Evolutionary conservation across 108 stramenopile species (phyloP), one percentile per base, ranked within the genome.

Genomic region (Cyclotella sp.): DNA sequence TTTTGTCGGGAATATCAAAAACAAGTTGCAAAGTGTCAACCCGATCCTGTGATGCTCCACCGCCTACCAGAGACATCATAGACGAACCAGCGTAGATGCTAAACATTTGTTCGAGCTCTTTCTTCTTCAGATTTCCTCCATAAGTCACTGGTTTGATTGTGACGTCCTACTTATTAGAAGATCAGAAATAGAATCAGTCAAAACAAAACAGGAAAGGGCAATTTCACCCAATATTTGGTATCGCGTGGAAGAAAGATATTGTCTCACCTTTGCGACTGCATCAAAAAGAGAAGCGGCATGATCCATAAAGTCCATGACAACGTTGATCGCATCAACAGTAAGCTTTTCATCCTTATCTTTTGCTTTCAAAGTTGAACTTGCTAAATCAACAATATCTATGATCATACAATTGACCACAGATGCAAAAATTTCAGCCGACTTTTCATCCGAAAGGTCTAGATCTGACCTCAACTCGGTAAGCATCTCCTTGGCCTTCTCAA

Each of bases 381-480:
- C 95, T 12, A 94, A 78, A 71, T 96, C 95, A 28, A 96, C 78
- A 53, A 96, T 94, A 57, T 94, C 92, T 57, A 96, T 93, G 27
- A 96, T 77, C 93, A 96, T 93, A 75, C 93, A 94, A 64, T 96
- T 93, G 26, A 94, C 91, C 29, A 96, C 91, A 42, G 87, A 86
- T 15, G 93, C 95, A 78, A 96, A 96, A 16, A 87, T 72, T 81
- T 96, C 93, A 26, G 91, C 92, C 28, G 90, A 85, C 51, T 88
- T 72, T 61, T 87, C 87, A n/a, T 90, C 84, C 0, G 87, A 76
- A 14, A 93, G 65, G 21, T 80, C 89, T 0, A 85, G 79, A 10
- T 79, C 75, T 18, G 28, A 61, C 42, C 77, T 70, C 3, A 86
- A 73, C 18, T 91, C 70, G 13, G 57, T 63, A 15, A 95, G 72